Conservation (phyloP, 768 basidiomycete species). For the Harrya chromipes region DNA sequence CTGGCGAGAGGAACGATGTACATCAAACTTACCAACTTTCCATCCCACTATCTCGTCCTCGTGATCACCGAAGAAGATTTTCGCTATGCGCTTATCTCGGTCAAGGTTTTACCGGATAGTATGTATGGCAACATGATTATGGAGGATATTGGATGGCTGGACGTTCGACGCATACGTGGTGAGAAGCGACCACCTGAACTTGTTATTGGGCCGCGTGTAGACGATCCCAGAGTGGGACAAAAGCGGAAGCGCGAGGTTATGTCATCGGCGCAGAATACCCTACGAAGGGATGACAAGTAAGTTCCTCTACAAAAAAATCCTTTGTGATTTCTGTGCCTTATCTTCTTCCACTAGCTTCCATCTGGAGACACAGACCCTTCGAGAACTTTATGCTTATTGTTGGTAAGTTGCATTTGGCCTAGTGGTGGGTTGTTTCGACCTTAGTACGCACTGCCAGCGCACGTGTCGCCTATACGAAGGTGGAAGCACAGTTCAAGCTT, state of each 20-base stretch:
- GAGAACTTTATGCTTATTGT: slow-evolving; percentile 84
- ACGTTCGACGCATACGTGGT: slow-evolving; percentile 63
- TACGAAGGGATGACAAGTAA: slow-evolving; percentile 30
- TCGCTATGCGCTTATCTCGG: slow-evolving; percentile 78
- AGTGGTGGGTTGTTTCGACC: background rate
- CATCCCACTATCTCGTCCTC: slow-evolving; percentile 80
- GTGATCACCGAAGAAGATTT: slow-evolving; percentile 77
- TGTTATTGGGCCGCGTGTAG: slow-evolving; percentile 12
- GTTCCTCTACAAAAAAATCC: background rate
- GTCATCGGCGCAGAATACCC: background rate
- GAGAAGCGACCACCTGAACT: slow-evolving; percentile 31
- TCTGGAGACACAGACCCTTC: slow-evolving; percentile 67
- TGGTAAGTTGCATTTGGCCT: slow-evolving; percentile 50
- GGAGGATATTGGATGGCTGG: slow-evolving; percentile 79
- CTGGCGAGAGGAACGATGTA: slow-evolving; percentile 61
- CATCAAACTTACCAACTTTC: slow-evolving; percentile 75
- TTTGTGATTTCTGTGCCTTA: background rate
- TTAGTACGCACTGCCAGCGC: slow-evolving; percentile 47
- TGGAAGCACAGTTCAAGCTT: slow-evolving; percentile 84
- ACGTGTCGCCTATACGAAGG: slow-evolving; percentile 84
- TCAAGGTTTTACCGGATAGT: slow-evolving; percentile 50
- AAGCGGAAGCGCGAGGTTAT: slow-evolving; percentile 29
- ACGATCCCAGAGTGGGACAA: slow-evolving; percentile 22
- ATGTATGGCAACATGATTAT: slow-evolving; percentile 61
- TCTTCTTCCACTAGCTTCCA: slow-evolving; percentile 42